Evolutionary conservation across 1,284 basidiomycete genomes (phyloP).

Genomic region (Trichosporon coremiiforme): DNA sequence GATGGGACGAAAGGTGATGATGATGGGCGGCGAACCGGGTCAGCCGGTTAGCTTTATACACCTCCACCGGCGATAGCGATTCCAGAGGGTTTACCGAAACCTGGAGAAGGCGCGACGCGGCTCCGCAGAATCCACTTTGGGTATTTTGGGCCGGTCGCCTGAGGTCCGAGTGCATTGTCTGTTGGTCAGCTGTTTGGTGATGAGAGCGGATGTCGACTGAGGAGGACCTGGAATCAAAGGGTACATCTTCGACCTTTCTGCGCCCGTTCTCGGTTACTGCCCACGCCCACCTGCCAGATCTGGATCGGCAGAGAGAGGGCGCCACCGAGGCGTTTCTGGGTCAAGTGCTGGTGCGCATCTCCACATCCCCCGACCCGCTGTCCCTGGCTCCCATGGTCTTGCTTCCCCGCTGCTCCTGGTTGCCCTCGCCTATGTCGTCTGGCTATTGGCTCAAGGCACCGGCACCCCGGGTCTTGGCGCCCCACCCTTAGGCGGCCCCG

Average conservation of each 20-base stretch:
- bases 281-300: conserved; percentile 4
- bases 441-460: not conserved
- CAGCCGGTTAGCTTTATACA: not conserved
- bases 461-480: conserved; percentile 12
- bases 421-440: not conserved
- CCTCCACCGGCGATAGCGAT: not conserved
- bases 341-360: not conserved
- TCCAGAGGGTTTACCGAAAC: not conserved
- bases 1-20: not conserved
- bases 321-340: not conserved
- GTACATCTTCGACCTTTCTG: not conserved
- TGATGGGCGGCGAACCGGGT: not conserved
- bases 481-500: conserved; percentile 10
- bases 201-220: not conserved
- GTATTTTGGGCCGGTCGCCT: not conserved
- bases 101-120: conserved; percentile 6
- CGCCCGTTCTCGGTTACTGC: not conserved
- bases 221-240: not conserved
- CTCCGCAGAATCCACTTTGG: not conserved
- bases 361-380: not conserved
- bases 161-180: not conserved
- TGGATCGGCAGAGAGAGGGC: not conserved
- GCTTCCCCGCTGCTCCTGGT: not conserved
- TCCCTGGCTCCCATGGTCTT: not conserved
- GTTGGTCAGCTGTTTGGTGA: not conserved